Base-by-base conservation (phyloP, 768 basidiomycete species). In the Megacollybia marginata region DNA sequence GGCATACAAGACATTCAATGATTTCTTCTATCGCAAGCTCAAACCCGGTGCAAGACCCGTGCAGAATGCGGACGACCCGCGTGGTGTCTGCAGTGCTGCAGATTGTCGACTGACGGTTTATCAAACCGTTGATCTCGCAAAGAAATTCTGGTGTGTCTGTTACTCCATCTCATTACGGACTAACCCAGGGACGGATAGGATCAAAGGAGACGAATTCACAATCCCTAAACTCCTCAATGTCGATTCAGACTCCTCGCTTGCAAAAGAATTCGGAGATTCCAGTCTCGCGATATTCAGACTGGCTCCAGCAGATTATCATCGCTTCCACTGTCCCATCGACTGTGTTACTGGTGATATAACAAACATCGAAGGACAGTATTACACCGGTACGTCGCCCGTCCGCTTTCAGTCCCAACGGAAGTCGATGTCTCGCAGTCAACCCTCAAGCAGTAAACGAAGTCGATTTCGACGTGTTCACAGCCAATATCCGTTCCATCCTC, bases 281-380 rank as follows among this genome's bases (percentile, higher is more conserved):
- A 71, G 78, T 19, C 59, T 90, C 2, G 85, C 85, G 0, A 79
- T 85, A 50, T 84, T 86, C 64, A 73, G 88, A 47, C 78, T 92
- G 15, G 88, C 90, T 0, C 90, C 88, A 0, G 75, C 81, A 9
- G 88, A 91, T 60, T 90, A 90, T 57, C 88, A 91, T 59, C 79
- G 88, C 12, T 89, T 85, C 73, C 87, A 88, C 54, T 76, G 76
- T 33, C 85, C 85, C 12, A 67, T 84, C 23, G 81, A 83, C 48
- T 81, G 73, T 34, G 72, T 68, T 10, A 62, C 83, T 16, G 65
- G 71, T 9, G 70, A 74, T 34, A 58, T 69, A 7, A 64, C 52
- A 2, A 65, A 80, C 54, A 68, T 82, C 4, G 68, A 73, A 0
- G 81, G 82, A 2, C 69, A 82, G 51, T 82, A 80, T 55, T 84